phyloP scores from a whole-genome alignment of 805 yeast species.

The Saccharomycopsis sp. region DNA sequence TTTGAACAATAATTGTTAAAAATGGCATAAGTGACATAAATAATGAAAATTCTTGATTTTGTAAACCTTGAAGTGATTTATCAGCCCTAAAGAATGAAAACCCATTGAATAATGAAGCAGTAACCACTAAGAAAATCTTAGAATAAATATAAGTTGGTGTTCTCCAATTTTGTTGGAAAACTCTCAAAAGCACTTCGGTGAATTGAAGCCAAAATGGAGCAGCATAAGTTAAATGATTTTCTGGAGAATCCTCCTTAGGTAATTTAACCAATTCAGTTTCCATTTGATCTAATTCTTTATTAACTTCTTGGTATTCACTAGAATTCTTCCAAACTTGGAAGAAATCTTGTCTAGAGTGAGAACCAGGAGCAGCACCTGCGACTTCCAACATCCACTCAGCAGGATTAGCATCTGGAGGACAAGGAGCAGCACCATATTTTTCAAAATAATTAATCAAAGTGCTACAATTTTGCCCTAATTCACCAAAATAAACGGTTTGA shows the following conservation, averaged over 20 bases:
- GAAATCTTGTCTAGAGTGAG: slow-evolving; percentile 65
- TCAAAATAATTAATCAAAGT: slow-evolving; percentile 62
- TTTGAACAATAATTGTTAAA: slow-evolving; percentile 53
- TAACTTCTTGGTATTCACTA: slow-evolving; percentile 49
- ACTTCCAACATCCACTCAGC: slow-evolving; percentile 92
- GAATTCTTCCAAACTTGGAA: slow-evolving; percentile 75
- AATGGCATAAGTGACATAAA: slow-evolving; percentile 60
- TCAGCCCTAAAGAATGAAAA: slow-evolving; percentile 68
- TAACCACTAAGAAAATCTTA: slow-evolving; percentile 45
- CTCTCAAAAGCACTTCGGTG: slow-evolving; percentile 42
- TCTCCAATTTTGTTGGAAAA: slow-evolving; percentile 62
- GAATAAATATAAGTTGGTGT: slow-evolving; percentile 57
- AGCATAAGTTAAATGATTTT: slow-evolving; percentile 36
- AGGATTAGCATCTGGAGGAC: slow-evolving; percentile 69
- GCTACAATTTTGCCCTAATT: slow-evolving; percentile 52
- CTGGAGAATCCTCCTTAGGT: slow-evolving; percentile 30
- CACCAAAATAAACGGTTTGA: slow-evolving; percentile 69
- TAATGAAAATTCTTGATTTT: slow-evolving; percentile 73
- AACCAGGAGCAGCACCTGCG: slow-evolving; percentile 78
- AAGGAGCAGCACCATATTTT: slow-evolving; percentile 52
- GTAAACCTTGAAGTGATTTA: slow-evolving; percentile 59
- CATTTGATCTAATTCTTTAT: slow-evolving; percentile 56
- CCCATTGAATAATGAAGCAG: slow-evolving; percentile 61
- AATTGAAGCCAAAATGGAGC: slow-evolving; percentile 37
- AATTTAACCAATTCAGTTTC: slow-evolving; percentile 45